Base-by-base conservation (phyloP, 2,329 filamentous ascomycete species). In the Colletotrichum somersetense region DNA sequence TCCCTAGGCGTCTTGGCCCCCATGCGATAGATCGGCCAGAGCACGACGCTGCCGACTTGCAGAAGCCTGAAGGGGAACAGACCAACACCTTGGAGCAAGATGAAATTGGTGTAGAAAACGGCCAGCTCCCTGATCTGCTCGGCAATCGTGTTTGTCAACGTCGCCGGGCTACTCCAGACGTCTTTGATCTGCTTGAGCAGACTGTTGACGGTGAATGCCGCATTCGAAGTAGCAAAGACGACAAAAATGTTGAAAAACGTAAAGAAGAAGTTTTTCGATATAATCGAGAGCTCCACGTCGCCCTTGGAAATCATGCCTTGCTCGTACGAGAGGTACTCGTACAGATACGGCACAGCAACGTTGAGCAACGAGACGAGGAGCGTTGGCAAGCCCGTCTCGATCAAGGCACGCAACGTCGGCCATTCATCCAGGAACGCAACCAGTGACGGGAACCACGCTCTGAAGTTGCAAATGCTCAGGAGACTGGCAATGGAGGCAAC, bases 191-290 rank as follows among this genome's bases (percentile, higher is more conserved):
- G 88, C 44, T 86, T 85, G 81, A 91, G 91, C 78, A 97, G 93
- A 66, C 91, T 90, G 50, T 92, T 90, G 82, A 93, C 94, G 5
- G 95, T 94, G 55, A 92, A 91, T 82, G 93, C 94, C 3, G 95
- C 94, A 66, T 93, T 93, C 57, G 97, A 93, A 35, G 96, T 88
- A 1, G 96, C 97, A 80, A 98, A 98, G 56, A 98, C 90, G 62
- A 98, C 89, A 83, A 99, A 99, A 69, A 98, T 94, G 83, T 99
- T 99, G 89, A 99, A 98, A 82, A 99, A 99, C 12, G 93, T 95
- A 80, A 99, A 99, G 87, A 98, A 97, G 84, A 98, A 99, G 82
- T 98, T 99, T 84, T 99, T 99, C 66, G 94, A 97, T 75, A 99
- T 96, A 56, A 97, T 88, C 0, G 96, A 98, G 8, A 99, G 87